A percentile compares a stretch with the other conserved stretches of the same genome.
phyloP scores from a whole-genome alignment of 2,329 filamentous ascomycete species.

The Trichoderma sp. region DNA sequence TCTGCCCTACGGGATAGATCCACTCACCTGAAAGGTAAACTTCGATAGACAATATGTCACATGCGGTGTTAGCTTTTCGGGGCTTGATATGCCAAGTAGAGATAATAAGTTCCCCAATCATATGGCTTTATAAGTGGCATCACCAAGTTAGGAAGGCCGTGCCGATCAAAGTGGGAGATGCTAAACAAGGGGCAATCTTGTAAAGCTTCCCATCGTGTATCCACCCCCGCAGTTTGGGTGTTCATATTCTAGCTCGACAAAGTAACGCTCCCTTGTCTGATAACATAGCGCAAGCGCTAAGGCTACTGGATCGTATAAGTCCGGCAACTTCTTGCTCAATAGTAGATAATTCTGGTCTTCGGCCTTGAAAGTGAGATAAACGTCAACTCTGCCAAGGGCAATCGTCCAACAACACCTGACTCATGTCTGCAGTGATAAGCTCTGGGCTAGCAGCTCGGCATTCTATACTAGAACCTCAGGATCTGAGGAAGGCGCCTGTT shows the following conservation, averaged over 20 bases:
- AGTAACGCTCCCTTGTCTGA: background rate
- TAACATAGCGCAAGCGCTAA: background rate
- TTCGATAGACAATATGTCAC: background rate
- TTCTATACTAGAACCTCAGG: background rate
- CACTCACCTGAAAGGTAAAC: background rate
- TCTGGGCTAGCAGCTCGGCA: background rate
- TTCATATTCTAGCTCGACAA: background rate
- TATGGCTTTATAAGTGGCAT: background rate
- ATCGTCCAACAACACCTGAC: background rate
- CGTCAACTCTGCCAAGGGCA: background rate
- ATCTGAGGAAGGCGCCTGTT: background rate
- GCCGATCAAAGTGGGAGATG: background rate
- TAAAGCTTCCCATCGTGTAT: background rate
- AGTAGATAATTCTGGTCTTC: too few relatives aligned
- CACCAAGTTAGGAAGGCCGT: background rate
- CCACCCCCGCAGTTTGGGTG: background rate
- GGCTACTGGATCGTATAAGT: background rate
- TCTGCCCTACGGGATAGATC: background rate
- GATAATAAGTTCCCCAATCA: background rate
- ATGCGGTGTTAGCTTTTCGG: background rate
- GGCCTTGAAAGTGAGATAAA: background rate
- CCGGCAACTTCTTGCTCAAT: too few relatives aligned
- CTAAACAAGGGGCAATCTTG: background rate
- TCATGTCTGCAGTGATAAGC: background rate
- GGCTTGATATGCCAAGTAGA: background rate